Conservation (phyloP, 345 rosid genomes). For the Populus simonii region DNA sequence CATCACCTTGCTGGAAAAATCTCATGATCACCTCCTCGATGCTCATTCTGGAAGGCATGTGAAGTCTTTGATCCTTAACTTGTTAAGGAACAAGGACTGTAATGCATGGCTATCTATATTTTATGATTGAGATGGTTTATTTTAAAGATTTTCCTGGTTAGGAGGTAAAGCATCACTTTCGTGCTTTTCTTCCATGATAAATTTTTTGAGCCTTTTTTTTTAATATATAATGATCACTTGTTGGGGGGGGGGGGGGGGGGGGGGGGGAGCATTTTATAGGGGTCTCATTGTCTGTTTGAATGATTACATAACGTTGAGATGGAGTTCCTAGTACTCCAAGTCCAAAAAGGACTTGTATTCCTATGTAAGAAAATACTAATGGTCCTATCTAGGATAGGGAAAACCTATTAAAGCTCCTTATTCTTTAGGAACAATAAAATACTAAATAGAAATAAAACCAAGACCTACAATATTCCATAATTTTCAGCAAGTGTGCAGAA, state of each 20-base stretch:
- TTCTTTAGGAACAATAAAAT: not conserved
- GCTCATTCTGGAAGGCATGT: not conserved
- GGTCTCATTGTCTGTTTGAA: not conserved
- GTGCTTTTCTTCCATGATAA: too few species aligned
- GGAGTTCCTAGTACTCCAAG: not conserved
- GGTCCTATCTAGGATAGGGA: too few species aligned
- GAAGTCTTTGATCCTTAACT: not conserved
- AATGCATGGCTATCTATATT: not conserved
- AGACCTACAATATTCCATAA: not conserved
- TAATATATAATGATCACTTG: not conserved
- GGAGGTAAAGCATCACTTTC: not conserved
- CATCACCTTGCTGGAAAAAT: not conserved
- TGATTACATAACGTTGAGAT: not conserved
- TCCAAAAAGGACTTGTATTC: not conserved
- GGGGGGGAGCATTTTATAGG: too few species aligned
- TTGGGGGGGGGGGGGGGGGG: too few species aligned
- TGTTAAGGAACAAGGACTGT: not conserved
- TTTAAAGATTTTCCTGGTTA: not conserved
- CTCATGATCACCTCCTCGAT: not conserved
- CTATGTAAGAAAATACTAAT: not conserved
- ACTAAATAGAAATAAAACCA: not conserved
- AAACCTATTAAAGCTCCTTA: not conserved
- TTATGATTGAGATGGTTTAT: not conserved
- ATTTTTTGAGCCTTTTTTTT: not conserved
- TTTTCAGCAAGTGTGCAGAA: too few species aligned